phyloP scores from a whole-genome alignment of 345 rosid species.

The Hevea brasiliensis region DNA sequence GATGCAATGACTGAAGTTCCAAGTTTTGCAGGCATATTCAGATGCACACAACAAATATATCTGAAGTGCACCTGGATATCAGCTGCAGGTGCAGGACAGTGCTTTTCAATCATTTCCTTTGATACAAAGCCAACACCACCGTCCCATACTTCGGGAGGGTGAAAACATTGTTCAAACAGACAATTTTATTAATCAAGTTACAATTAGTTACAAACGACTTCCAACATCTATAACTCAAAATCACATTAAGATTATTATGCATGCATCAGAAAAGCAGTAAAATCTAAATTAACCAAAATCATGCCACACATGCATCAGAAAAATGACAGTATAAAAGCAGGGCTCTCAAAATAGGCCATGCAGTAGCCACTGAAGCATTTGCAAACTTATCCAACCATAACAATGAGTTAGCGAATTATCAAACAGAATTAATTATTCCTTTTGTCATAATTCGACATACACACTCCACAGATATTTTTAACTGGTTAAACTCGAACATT shows the following conservation, averaged over 20 bases:
- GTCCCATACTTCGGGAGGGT: constrained; percentile 78
- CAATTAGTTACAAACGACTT: background rate
- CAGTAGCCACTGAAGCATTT: background rate
- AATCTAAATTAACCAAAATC: background rate
- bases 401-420: background rate
- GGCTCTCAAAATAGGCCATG: background rate
- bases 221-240: background rate
- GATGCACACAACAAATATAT: background rate
- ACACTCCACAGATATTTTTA: background rate
- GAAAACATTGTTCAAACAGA: background rate
- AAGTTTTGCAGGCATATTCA: background rate
- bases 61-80: constrained; percentile 56
- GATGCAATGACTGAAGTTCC: background rate
- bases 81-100: constrained; percentile 76
- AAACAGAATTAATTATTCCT: background rate
- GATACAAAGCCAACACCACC: constrained; percentile 90
- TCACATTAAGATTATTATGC: background rate
- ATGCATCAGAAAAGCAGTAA: background rate
- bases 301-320: background rate
- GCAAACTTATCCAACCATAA: background rate
- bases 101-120: constrained; percentile 80
- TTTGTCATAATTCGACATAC: background rate
- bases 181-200: constrained; percentile 4
- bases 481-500: background rate
- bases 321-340: background rate